Percentiles rank a stretch among this genome's conserved stretches.
These are phyloP conservation scores for Kodamaea derodonti DNA, from an alignment of 1,139 yeast genomes.

Conservation along the genomic window DNA sequence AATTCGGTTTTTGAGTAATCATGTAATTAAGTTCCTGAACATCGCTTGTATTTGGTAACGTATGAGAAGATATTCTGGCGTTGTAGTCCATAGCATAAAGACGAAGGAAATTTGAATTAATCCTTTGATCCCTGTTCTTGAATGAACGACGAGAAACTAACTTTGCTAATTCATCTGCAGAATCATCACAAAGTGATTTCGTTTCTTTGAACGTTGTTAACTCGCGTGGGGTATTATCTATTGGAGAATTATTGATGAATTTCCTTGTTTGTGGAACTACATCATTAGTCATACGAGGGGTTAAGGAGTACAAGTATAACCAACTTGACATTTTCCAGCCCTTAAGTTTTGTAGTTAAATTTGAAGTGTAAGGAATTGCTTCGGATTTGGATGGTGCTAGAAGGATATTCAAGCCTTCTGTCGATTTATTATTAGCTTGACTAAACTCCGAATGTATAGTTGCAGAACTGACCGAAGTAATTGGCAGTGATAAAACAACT, in stretches of 20 bases:
- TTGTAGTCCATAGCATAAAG: slow-evolving; percentile 45
- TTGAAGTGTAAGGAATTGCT: slow-evolving; percentile 2
- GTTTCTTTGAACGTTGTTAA: slow-evolving; percentile 4
- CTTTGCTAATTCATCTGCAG: slow-evolving; percentile 5
- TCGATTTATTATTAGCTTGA: background rate
- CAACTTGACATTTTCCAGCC: slow-evolving; percentile 6
- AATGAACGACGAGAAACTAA: slow-evolving; percentile 13
- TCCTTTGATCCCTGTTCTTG: slow-evolving; percentile 43
- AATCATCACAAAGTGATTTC: background rate
- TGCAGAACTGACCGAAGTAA: slow-evolving; percentile 4
- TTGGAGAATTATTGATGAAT: background rate
- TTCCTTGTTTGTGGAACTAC: slow-evolving; percentile 11
- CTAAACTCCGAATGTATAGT: slow-evolving; percentile 4
- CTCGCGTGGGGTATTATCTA: slow-evolving; percentile 1
- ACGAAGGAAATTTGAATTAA: slow-evolving; percentile 42
- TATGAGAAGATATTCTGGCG: slow-evolving; percentile 25
- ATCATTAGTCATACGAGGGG: slow-evolving; percentile 26
- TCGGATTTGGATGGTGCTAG: background rate
- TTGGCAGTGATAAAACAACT: slow-evolving; percentile 3
- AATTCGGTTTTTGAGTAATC: slow-evolving; percentile 16
- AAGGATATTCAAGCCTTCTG: background rate
- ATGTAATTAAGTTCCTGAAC: slow-evolving; percentile 23
- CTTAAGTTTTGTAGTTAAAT: slow-evolving; percentile 8
- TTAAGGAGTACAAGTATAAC: slow-evolving; percentile 3
- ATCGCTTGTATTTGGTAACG: slow-evolving; percentile 27